These are phyloP conservation scores for Eucalyptus regnans DNA, from an alignment of 345 rosid species.

Conservation along the genomic window DNA sequence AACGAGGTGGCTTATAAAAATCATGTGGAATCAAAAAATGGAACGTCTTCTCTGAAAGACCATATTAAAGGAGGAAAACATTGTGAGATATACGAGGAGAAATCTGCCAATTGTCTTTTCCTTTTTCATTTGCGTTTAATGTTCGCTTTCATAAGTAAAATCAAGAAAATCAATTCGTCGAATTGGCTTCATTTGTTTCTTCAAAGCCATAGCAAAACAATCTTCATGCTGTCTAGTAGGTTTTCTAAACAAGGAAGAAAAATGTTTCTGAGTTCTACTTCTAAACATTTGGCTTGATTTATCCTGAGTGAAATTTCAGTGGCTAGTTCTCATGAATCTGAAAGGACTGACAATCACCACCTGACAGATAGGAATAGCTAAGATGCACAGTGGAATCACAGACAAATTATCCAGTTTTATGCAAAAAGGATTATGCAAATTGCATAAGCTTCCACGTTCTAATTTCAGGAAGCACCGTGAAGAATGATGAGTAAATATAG, in stretches of 20 bases:
- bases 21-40: neutral
- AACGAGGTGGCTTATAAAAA: neutral
- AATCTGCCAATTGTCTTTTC: neutral
- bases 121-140: neutral
- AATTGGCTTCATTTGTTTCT: neutral
- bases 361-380: neutral
- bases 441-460: neutral
- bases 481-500: neutral
- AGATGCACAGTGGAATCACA: neutral
- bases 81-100: neutral
- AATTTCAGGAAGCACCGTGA: neutral
- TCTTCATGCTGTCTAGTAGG: neutral
- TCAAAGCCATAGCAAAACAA: neutral
- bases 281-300: neutral
- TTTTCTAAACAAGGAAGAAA: neutral
- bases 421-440: neutral
- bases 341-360: neutral
- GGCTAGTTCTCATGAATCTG: neutral
- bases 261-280: neutral
- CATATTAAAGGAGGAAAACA: neutral
- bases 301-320: neutral
- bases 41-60: neutral
- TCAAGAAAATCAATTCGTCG: neutral
- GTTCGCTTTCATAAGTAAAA: neutral
- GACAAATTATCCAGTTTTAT: neutral